Evolutionary conservation across 495 filamentous ascomycete genomes (phyloP).

Genomic region (Talaromyces proteolyticus): DNA sequence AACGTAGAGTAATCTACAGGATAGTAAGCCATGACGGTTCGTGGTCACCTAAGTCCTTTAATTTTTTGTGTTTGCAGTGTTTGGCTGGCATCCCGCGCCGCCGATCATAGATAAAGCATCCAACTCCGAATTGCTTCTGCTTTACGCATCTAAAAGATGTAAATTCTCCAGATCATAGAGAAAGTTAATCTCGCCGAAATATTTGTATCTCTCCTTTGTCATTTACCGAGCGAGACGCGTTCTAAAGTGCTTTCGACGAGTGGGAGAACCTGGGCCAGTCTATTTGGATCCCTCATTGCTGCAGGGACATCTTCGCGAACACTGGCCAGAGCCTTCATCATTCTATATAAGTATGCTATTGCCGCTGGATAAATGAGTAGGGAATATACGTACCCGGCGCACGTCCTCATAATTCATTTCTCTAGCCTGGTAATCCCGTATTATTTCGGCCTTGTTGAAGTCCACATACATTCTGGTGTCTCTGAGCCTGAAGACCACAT

Average conservation of each 20-base stretch:
- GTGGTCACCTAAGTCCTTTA: not conserved
- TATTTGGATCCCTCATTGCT: conserved; percentile 77
- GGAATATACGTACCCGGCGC: conserved; percentile 52
- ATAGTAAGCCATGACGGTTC: not conserved
- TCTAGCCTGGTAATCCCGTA: conserved; percentile 79
- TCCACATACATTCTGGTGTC: conserved; percentile 93
- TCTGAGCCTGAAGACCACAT: conserved; percentile 76
- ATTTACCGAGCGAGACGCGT: conserved; percentile 15
- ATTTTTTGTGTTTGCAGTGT: conserved; percentile 13
- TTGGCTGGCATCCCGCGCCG: conserved; percentile 17
- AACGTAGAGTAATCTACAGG: not conserved
- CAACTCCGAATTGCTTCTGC: not conserved
- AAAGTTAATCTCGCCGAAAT: no score
- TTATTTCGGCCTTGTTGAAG: conserved; percentile 73
- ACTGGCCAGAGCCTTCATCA: conserved; percentile 56
- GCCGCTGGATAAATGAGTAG: conserved; percentile 2
- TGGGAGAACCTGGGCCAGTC: conserved; percentile 66
- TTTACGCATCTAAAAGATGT: no score
- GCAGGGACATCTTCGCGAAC: conserved; percentile 71
- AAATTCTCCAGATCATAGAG: no score
- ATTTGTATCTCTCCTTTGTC: no score
- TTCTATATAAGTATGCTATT: conserved; percentile 11
- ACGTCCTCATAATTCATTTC: conserved; percentile 76
- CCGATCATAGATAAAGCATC: not conserved
- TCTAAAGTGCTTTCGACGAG: conserved; percentile 55